These are phyloP conservation scores for Scedosporium aurantiacum DNA, from an alignment of 2,329 filamentous ascomycete species.

Conservation along the genomic window DNA sequence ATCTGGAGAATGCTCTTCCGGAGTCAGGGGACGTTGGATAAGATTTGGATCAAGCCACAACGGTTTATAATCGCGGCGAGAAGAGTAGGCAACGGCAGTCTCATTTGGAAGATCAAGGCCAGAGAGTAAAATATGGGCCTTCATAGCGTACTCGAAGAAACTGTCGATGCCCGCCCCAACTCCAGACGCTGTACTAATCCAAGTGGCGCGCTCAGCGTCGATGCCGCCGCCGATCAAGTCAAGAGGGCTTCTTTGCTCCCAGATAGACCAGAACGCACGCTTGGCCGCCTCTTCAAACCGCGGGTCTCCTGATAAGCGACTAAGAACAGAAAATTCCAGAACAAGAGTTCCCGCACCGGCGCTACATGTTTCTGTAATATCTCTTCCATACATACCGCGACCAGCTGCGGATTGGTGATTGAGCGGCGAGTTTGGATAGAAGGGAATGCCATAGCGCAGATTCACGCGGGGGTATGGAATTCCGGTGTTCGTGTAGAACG, in stretches of 20 bases:
- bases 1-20: slow-evolving; percentile 60
- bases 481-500: slow-evolving; percentile 83
- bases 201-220: slow-evolving; percentile 80
- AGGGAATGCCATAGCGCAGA: slow-evolving; percentile 78
- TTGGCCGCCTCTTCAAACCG: slow-evolving; percentile 88
- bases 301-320: slow-evolving; percentile 71
- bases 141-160: slow-evolving; percentile 97
- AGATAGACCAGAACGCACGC: slow-evolving; percentile 94
- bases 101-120: slow-evolving; percentile 51
- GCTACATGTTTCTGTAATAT: slow-evolving; percentile 93
- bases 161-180: slow-evolving; percentile 96
- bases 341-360: slow-evolving; percentile 93
- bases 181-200: slow-evolving; percentile 81
- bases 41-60: slow-evolving; percentile 53
- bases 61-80: slow-evolving; percentile 10
- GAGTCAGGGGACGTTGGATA: slow-evolving; percentile 47
- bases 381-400: slow-evolving; percentile 21
- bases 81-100: slow-evolving; percentile 23
- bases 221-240: slow-evolving; percentile 85
- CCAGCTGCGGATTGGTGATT: slow-evolving; percentile 32
- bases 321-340: slow-evolving; percentile 84
- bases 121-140: slow-evolving; percentile 83
- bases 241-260: slow-evolving; percentile 73
- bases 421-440: slow-evolving; percentile 77
- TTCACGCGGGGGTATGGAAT: slow-evolving; percentile 94